phyloP scores from a whole-genome alignment of 352 stramenopile genomes.

The Vaucheria bursata region DNA sequence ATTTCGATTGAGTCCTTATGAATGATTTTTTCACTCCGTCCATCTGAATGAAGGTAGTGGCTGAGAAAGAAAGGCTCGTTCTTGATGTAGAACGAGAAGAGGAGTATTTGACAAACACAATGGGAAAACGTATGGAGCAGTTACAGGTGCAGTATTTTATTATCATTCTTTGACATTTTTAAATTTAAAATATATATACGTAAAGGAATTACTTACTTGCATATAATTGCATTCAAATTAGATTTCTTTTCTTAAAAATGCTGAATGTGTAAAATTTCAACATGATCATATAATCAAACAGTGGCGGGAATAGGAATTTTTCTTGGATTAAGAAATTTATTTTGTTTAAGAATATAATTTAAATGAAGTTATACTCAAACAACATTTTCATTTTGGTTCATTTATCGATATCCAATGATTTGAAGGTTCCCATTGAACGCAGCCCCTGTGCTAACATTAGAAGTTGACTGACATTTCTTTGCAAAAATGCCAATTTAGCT shows the following conservation, averaged over 20 bases:
- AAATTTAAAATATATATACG: neutral
- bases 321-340: no score
- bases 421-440: no score
- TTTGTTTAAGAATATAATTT: no score
- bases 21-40: neutral
- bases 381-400: no score
- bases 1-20: neutral
- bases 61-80: conserved; percentile 73
- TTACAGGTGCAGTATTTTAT: conserved; percentile 16
- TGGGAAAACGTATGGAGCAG: conserved; percentile 69
- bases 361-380: no score
- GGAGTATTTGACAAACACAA: conserved; percentile 74
- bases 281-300: conserved; percentile 11
- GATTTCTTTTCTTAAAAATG: neutral
- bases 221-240: neutral
- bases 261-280: conserved; percentile 17
- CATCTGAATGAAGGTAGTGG: conserved; percentile 28
- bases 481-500: no score
- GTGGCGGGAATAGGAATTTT: no score
- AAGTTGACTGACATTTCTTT: no score
- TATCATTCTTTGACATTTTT: neutral
- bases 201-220: neutral
- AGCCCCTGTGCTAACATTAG: no score
- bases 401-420: no score
- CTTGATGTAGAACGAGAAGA: conserved; percentile 75